These are phyloP conservation scores for Paecilomyces niveus DNA, from an alignment of 2,329 filamentous ascomycete species.

Conservation along the genomic window DNA sequence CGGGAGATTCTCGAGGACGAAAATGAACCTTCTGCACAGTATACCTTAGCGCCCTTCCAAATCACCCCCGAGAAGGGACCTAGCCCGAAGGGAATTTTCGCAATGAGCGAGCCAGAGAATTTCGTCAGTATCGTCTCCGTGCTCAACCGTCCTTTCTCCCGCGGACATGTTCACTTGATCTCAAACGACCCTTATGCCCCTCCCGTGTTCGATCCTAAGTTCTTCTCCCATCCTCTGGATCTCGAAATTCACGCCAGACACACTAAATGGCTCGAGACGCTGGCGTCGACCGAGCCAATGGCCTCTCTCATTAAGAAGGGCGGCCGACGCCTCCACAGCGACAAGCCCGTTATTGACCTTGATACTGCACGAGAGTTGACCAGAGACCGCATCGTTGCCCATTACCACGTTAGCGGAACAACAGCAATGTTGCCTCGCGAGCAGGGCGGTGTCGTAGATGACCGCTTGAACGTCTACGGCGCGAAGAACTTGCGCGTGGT, in stretches of 20 bases:
- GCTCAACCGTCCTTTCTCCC: conserved; percentile 24
- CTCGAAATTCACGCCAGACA: conserved; percentile 32
- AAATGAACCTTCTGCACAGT: background rate
- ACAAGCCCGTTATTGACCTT: background rate
- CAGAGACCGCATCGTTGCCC: background rate
- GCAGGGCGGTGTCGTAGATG: conserved; percentile 14
- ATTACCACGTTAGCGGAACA: conserved; percentile 9
- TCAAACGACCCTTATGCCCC: conserved; percentile 26
- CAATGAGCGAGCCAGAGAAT: conserved; percentile 12
- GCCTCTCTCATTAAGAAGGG: conserved; percentile 24
- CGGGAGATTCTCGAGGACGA: background rate
- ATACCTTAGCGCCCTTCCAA: background rate
- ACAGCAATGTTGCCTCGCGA: conserved; percentile 8
- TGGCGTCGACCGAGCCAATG: conserved; percentile 22
- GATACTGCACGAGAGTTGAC: background rate
- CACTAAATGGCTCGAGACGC: conserved; percentile 24
- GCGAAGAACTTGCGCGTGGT: conserved; percentile 9
- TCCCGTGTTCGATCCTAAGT: conserved; percentile 37
- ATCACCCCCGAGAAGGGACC: conserved; percentile 1
- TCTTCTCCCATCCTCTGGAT: conserved; percentile 39
- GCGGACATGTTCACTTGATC: conserved; percentile 31
- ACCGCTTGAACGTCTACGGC: conserved; percentile 33
- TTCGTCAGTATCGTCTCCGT: conserved; percentile 19
- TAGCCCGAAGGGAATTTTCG: conserved; percentile 9
- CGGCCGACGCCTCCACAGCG: conserved; percentile 13